Evolutionary conservation across 164 flowering plant species (phyloP).

Genomic region (Annona cherimola): DNA sequence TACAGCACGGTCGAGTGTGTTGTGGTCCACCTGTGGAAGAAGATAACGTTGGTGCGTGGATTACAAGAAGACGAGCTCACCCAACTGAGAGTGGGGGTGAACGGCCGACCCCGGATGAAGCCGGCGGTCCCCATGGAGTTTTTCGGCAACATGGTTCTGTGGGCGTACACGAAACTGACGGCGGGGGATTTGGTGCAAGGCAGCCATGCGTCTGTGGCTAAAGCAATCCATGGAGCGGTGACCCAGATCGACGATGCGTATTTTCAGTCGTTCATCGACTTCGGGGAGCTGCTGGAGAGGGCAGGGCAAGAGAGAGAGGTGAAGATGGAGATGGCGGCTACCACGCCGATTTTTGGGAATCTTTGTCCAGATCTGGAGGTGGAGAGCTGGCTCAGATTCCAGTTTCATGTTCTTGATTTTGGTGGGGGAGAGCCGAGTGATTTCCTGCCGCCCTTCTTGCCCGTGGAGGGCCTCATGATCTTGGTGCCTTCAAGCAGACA

Average conservation of each 20-base stretch:
- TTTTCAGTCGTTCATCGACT: slow-evolving; percentile 19
- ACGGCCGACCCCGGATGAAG: slow-evolving; percentile 11
- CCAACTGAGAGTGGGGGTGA: slow-evolving; percentile 7
- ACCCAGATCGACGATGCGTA: slow-evolving; percentile 8
- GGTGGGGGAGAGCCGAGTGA: slow-evolving; percentile 16
- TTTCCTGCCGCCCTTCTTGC: slow-evolving; percentile 12
- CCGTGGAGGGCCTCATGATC: slow-evolving; percentile 11
- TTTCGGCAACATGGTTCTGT: slow-evolving; percentile 20
- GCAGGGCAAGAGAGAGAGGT: background rate
- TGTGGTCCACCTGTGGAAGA: slow-evolving; percentile 15
- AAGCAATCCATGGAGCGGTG: slow-evolving; percentile 12
- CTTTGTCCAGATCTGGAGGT: slow-evolving; percentile 12
- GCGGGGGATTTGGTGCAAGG: slow-evolving; percentile 10
- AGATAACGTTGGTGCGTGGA: slow-evolving; percentile 8
- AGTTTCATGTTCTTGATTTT: slow-evolving; percentile 12
- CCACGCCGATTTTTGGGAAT: background rate
- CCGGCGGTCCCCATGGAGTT: slow-evolving; percentile 12
- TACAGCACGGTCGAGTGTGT: slow-evolving; percentile 12
- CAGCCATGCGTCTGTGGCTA: slow-evolving; percentile 1
- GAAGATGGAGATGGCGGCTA: background rate
- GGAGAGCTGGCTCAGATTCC: slow-evolving; percentile 17
- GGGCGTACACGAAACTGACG: slow-evolving; percentile 8
- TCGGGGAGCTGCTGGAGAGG: slow-evolving; percentile 5
- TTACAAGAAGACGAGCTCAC: background rate
- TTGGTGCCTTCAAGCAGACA: slow-evolving; percentile 11